A percentile compares a stretch with the other conserved stretches of the same genome.
Conservation (phyloP, 2,329 filamentous ascomycete genomes). For the Colletotrichum lupini region DNA sequence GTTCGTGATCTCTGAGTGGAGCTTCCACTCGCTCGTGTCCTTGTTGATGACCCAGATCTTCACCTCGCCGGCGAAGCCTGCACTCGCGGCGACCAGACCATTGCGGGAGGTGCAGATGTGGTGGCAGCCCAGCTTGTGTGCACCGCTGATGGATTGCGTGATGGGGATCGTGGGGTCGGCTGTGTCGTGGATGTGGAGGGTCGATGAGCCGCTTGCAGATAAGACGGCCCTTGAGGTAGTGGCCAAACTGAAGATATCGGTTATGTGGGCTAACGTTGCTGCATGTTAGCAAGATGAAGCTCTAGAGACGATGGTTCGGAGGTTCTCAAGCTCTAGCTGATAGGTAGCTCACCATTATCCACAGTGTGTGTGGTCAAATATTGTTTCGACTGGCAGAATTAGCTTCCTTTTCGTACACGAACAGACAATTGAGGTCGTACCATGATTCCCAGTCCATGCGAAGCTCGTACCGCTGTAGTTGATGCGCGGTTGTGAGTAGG, state of each 20-base stretch:
- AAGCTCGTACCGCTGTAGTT: conserved; percentile 32
- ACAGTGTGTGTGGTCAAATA: conserved; percentile 94
- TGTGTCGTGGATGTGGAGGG: conserved; percentile 83
- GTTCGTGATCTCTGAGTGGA: conserved; percentile 57
- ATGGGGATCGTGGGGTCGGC: conserved; percentile 78
- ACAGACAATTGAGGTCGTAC: conserved; percentile 39
- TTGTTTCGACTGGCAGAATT: conserved; percentile 86
- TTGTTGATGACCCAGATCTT: conserved; percentile 80
- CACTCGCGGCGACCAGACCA: conserved; percentile 80
- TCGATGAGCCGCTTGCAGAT: conserved; percentile 86
- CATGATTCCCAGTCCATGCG: conserved; percentile 54
- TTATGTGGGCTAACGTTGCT: conserved; percentile 73
- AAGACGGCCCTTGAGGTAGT: conserved; percentile 79
- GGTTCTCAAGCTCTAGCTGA: conserved; percentile 1
- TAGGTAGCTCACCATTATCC: conserved; percentile 74
- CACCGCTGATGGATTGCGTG: conserved; percentile 80
- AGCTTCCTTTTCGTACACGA: conserved; percentile 10
- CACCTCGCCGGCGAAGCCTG: conserved; percentile 89
- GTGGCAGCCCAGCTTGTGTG: conserved; percentile 91
- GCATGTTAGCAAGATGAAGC: neutral
- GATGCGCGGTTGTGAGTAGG: conserved; percentile 38
- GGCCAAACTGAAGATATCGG: conserved; percentile 86
- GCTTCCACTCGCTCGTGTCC: conserved; percentile 65
- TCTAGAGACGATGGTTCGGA: neutral
- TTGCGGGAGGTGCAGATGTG: conserved; percentile 80